These are phyloP conservation scores for Lipomyces lipofer DNA, from an alignment of 805 yeast genomes.

Conservation along the genomic window DNA sequence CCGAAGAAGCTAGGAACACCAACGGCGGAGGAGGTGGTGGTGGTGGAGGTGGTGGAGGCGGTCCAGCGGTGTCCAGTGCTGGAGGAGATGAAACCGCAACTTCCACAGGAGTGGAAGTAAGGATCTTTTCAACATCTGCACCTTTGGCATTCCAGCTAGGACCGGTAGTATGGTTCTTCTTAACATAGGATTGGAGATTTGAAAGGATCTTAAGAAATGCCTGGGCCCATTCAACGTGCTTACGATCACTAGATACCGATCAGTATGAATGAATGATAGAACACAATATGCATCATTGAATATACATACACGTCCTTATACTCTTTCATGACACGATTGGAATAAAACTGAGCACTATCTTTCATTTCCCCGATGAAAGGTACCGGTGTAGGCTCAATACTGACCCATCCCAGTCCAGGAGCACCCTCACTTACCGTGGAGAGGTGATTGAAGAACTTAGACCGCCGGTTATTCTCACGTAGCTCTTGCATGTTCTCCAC, in stretches of 20 bases:
- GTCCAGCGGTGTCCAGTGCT: constrained; percentile 42
- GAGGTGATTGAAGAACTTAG: constrained; percentile 66
- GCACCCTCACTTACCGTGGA: constrained; percentile 86
- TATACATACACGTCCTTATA: constrained; percentile 54
- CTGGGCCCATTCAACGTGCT: constrained; percentile 81
- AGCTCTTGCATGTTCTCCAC: constrained; percentile 59
- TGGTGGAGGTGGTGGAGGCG: constrained; percentile 77
- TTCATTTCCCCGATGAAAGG: constrained; percentile 76
- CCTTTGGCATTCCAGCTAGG: constrained; percentile 73
- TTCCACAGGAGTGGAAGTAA: constrained; percentile 36
- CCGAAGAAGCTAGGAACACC: constrained; percentile 46
- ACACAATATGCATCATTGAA: too few relatives aligned
- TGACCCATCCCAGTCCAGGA: constrained; percentile 89
- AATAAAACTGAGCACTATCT: constrained; percentile 92
- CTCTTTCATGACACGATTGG: constrained; percentile 85
- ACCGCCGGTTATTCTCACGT: constrained; percentile 74
- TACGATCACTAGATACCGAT: constrained; percentile 45
- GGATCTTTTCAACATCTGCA: constrained; percentile 50
- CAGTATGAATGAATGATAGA: not conserved
- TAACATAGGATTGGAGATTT: constrained; percentile 68
- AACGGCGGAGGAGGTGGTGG: constrained; percentile 89
- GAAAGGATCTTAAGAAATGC: constrained; percentile 62
- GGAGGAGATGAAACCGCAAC: constrained; percentile 39
- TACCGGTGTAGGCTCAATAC: constrained; percentile 66
- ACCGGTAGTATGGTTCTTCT: constrained; percentile 81